phyloP scores from a whole-genome alignment of 2,329 filamentous ascomycete species.

The Pyricularia pennisetigena region DNA sequence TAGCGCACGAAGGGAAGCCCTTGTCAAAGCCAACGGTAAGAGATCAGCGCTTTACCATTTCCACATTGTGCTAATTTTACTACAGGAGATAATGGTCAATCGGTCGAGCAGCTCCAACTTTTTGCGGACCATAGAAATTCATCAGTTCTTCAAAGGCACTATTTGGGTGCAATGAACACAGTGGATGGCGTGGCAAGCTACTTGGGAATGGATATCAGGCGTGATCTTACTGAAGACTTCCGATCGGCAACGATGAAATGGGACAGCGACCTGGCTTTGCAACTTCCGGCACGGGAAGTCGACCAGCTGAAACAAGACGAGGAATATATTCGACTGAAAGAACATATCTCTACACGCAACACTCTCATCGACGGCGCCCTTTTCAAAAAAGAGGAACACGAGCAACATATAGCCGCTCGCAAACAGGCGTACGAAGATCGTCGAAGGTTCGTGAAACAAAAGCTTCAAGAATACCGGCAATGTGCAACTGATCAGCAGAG shows the following conservation, averaged over 20 bases:
- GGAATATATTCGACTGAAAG: background rate
- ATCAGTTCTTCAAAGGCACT: no score
- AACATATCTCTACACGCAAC: background rate
- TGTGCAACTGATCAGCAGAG: background rate
- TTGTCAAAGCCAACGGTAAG: no score
- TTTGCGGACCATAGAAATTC: no score
- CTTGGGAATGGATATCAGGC: no score
- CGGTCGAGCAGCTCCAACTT: background rate
- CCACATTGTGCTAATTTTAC: no score
- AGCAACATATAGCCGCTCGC: background rate
- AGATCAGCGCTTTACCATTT: no score
- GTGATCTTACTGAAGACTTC: background rate
- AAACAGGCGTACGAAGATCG: background rate
- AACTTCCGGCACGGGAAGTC: background rate
- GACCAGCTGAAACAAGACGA: background rate
- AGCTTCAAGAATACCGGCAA: background rate
- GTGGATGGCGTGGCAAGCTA: no score
- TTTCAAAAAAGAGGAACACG: background rate
- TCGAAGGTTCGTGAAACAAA: background rate
- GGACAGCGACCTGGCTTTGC: background rate
- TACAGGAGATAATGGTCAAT: no score
- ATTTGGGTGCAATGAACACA: no score
- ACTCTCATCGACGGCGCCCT: background rate
- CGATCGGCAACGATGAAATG: background rate
- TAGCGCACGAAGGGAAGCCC: background rate